Conservation (phyloP, 768 basidiomycete species). For the Neoboletus brunneissimus region DNA sequence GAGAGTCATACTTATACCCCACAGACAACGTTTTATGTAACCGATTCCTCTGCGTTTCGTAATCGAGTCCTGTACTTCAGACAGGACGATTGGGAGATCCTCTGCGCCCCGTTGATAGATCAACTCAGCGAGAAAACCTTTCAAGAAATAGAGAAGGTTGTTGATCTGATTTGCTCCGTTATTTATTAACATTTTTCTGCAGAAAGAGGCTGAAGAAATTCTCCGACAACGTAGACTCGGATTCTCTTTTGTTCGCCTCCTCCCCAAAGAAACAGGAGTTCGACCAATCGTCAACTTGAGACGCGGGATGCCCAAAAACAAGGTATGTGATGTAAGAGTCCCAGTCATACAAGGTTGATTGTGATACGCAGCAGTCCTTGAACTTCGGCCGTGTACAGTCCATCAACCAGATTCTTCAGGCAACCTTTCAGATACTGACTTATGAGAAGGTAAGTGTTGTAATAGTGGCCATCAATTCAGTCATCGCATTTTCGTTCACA, state of each 20-base stretch:
- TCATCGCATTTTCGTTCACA: slow-evolving; percentile 30
- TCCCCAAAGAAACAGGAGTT: slow-evolving; percentile 95
- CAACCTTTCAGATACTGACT: slow-evolving; percentile 81
- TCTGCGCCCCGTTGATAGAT: slow-evolving; percentile 79
- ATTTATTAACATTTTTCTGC: slow-evolving; percentile 1
- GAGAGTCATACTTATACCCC: background rate
- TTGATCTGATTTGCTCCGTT: background rate
- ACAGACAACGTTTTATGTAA: slow-evolving; percentile 92
- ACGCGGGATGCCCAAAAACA: slow-evolving; percentile 40
- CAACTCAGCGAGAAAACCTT: slow-evolving; percentile 72
- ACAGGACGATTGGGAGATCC: slow-evolving; percentile 87
- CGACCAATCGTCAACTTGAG: slow-evolving; percentile 91
- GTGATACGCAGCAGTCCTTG: slow-evolving; percentile 27
- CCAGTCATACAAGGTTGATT: background rate
- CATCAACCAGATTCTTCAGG: slow-evolving; percentile 84
- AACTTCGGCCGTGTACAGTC: slow-evolving; percentile 45
- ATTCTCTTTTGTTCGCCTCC: slow-evolving; percentile 80
- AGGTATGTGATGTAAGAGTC: slow-evolving; percentile 28
- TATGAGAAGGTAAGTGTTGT: slow-evolving; percentile 69
- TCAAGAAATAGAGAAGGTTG: slow-evolving; percentile 63
- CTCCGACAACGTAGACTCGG: slow-evolving; percentile 72
- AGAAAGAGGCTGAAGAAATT: slow-evolving; percentile 66
- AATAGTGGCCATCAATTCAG: background rate
- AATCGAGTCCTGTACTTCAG: slow-evolving; percentile 88
- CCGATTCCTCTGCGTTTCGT: slow-evolving; percentile 83